Percentiles rank a stretch among this genome's conserved stretches.
phyloP scores from a whole-genome alignment of 805 yeast species.

The Metschnikowia kofuensis region DNA sequence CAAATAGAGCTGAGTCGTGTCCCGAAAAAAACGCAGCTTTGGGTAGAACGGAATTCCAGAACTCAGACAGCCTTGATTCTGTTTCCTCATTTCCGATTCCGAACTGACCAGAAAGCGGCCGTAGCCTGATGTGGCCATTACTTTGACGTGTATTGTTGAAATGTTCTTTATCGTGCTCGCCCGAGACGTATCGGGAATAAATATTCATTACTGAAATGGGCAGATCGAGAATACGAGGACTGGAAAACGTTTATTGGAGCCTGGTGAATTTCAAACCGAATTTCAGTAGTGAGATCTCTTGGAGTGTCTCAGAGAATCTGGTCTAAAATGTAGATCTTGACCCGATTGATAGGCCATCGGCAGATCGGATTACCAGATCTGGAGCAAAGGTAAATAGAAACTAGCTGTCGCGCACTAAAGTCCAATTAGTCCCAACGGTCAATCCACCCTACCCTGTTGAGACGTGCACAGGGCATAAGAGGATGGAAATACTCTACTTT shows the following conservation, averaged over 20 bases:
- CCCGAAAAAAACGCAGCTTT: conserved; percentile 54
- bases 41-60: conserved; percentile 44
- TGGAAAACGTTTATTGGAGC: neutral
- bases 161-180: conserved; percentile 28
- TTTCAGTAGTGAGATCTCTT: too few species aligned
- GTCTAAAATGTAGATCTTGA: too few species aligned
- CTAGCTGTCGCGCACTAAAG: neutral
- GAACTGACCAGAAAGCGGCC: conserved; percentile 27
- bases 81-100: conserved; percentile 11
- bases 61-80: conserved; percentile 4
- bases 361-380: neutral
- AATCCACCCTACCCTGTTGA: too few species aligned
- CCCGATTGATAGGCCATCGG: neutral
- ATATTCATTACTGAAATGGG: neutral
- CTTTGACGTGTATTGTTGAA: conserved; percentile 5
- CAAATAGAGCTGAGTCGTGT: conserved; percentile 43
- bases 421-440: too few species aligned
- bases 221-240: too few species aligned
- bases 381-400: conserved; percentile 6
- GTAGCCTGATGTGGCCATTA: conserved; percentile 18
- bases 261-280: neutral
- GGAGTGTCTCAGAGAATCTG: too few species aligned
- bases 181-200: conserved; percentile 37
- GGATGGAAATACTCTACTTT: too few species aligned
- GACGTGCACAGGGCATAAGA: too few species aligned